Percentiles rank a stretch among this genome's conserved stretches.
Conservation (phyloP, 1,139 yeast genomes). For the Debaryomyces nepalensis region DNA sequence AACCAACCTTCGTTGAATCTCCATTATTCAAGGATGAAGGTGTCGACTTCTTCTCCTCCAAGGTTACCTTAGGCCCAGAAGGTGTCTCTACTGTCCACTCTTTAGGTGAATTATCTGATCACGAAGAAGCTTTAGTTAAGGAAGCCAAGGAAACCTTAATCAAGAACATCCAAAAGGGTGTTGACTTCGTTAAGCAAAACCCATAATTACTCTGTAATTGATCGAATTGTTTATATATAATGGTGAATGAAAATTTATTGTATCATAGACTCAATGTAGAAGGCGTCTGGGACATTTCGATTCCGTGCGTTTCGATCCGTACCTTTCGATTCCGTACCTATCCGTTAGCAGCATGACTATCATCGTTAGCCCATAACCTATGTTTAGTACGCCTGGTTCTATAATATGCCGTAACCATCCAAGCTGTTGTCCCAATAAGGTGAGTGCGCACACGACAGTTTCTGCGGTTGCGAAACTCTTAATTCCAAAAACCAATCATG, state of each 20-base stretch:
- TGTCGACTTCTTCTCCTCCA: constrained; percentile 65
- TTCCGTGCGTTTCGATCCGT: too few species aligned
- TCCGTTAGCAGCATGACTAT: too few species aligned
- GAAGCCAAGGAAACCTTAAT: constrained; percentile 60
- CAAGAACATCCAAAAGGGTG: constrained; percentile 63
- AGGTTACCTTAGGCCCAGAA: constrained; percentile 59
- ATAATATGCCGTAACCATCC: background rate
- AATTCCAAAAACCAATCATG: too few species aligned
- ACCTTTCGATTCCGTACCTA: too few species aligned
- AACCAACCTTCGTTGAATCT: constrained; percentile 56
- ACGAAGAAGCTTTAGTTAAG: constrained; percentile 62
- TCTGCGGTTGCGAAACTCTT: constrained; percentile 1
- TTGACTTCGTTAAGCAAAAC: constrained; percentile 56
- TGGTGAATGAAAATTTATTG: constrained; percentile 6
- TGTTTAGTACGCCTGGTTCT: too few species aligned
- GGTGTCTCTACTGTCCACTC: constrained; percentile 64
- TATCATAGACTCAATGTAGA: background rate
- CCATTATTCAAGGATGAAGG: constrained; percentile 54
- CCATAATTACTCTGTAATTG: constrained; percentile 33
- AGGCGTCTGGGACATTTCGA: too few species aligned
- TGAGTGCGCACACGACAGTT: background rate
- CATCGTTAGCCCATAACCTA: too few species aligned
- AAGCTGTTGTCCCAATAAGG: background rate
- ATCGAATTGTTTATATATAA: constrained; percentile 4
- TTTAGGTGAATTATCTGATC: constrained; percentile 55